A percentile compares a stretch with the other conserved stretches of the same genome.
These are phyloP conservation scores for Tolypocladium tundrense DNA, from an alignment of 2,329 filamentous ascomycete species.

Conservation along the genomic window DNA sequence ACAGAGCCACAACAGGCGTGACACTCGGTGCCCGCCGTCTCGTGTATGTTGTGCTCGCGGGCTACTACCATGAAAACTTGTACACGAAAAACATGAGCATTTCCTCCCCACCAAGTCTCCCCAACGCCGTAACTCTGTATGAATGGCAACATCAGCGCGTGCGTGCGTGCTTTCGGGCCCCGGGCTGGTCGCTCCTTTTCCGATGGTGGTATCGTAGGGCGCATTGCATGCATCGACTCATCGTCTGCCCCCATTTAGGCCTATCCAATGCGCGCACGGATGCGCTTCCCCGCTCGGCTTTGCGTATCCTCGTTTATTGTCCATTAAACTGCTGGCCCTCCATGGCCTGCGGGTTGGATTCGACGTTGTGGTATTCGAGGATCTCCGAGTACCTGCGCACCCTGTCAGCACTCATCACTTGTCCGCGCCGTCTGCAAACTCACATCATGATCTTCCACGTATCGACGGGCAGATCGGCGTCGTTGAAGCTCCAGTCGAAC, in stretches of 20 bases:
- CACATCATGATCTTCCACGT: conserved; percentile 99
- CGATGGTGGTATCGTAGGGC: conserved; percentile 2
- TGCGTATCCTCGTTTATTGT: conserved; percentile 15
- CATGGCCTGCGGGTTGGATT: conserved; percentile 34
- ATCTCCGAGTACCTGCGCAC: conserved; percentile 86
- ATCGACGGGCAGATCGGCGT: conserved; percentile 91
- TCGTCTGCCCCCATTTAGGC: conserved; percentile 1
- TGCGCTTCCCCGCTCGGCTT: background rate
- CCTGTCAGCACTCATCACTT: background rate
- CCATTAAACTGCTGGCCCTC: conserved; percentile 26
- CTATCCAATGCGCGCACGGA: conserved; percentile 3
- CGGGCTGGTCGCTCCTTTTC: background rate
- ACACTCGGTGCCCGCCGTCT: background rate
- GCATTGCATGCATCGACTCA: background rate
- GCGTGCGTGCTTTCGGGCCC: background rate
- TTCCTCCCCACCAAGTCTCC: conserved; percentile 12
- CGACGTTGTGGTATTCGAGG: conserved; percentile 94
- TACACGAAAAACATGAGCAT: background rate
- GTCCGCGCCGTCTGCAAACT: conserved; percentile 19
- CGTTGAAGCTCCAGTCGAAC: conserved; percentile 99
- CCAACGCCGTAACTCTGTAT: conserved; percentile 16
- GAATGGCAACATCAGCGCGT: conserved; percentile 1
- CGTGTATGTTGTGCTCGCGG: background rate
- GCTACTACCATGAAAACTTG: background rate
- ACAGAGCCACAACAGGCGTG: background rate